Conservation (phyloP, 192 early-diverging fungal species). For the Rhizophagus prolifer region DNA sequence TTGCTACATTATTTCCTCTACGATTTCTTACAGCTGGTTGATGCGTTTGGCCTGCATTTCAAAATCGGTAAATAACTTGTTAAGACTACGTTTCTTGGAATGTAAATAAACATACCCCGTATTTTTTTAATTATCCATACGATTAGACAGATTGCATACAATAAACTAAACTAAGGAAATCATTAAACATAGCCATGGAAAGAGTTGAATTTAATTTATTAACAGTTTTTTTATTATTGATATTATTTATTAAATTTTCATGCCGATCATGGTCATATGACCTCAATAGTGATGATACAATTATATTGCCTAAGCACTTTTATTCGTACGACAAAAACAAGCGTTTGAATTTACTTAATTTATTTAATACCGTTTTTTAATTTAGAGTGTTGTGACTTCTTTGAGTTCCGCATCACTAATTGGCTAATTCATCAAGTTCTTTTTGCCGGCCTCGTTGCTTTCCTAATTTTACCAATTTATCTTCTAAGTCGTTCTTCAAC, state of each 20-base stretch:
- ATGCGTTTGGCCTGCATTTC: background rate
- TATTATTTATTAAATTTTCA: background rate
- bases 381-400: too few relatives aligned
- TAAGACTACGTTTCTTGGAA: background rate
- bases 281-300: too few relatives aligned
- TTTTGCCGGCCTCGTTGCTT: too few relatives aligned
- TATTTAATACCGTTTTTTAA: too few relatives aligned
- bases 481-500: too few relatives aligned
- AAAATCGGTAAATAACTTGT: background rate
- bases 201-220: background rate
- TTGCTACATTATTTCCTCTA: constrained; percentile 6
- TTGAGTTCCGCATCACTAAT: too few relatives aligned
- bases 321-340: too few relatives aligned
- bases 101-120: background rate
- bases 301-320: too few relatives aligned
- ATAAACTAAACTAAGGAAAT: background rate
- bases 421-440: too few relatives aligned
- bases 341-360: too few relatives aligned
- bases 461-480: too few relatives aligned
- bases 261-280: background rate
- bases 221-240: background rate
- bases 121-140: background rate
- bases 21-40: background rate
- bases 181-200: constrained; percentile 1
- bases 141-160: background rate